phyloP scores from a whole-genome alignment of 2,329 filamentous ascomycete species.

The Clathrospora elynae region DNA sequence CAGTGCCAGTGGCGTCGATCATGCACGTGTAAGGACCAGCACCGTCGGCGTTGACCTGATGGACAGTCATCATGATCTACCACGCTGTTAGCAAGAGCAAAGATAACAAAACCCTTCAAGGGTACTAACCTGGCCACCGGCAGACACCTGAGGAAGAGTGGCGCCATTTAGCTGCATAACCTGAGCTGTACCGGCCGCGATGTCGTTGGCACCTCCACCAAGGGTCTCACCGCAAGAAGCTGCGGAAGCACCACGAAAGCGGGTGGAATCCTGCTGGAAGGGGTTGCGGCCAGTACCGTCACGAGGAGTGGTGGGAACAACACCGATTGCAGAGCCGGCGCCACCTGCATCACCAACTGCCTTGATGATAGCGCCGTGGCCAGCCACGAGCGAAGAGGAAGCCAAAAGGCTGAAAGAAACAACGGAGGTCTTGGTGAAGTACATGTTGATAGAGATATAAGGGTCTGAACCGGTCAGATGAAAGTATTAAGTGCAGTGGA shows the following conservation, averaged over 20 bases:
- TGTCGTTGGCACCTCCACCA: slow-evolving; percentile 60
- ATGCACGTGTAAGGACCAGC: slow-evolving; percentile 69
- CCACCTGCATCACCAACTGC: slow-evolving; percentile 65
- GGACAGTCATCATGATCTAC: slow-evolving; percentile 64
- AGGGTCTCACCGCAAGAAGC: slow-evolving; percentile 65
- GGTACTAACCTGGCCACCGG: slow-evolving; percentile 54
- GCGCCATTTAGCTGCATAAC: slow-evolving; percentile 64
- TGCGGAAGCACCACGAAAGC: slow-evolving; percentile 61
- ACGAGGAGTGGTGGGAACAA: slow-evolving; percentile 63
- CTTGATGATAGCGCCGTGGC: slow-evolving; percentile 64
- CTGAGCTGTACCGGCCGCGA: slow-evolving; percentile 61
- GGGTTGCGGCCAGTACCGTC: slow-evolving; percentile 65
- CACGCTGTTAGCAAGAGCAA: not conserved
- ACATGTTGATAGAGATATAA: slow-evolving; percentile 43
- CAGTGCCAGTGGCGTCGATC: slow-evolving; percentile 66
- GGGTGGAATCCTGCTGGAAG: slow-evolving; percentile 68
- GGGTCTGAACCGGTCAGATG: slow-evolving; percentile 47
- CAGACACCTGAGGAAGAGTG: slow-evolving; percentile 63
- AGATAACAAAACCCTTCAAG: not conserved
- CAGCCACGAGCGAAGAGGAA: slow-evolving; percentile 61
- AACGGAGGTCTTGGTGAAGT: slow-evolving; percentile 48
- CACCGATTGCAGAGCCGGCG: slow-evolving; percentile 55
- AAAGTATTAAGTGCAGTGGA: slow-evolving; percentile 33
- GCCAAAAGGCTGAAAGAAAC: slow-evolving; percentile 58
- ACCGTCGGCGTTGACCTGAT: slow-evolving; percentile 71